phyloP scores from a whole-genome alignment of 2,329 filamentous ascomycete species.

The Fusarium nurragi region DNA sequence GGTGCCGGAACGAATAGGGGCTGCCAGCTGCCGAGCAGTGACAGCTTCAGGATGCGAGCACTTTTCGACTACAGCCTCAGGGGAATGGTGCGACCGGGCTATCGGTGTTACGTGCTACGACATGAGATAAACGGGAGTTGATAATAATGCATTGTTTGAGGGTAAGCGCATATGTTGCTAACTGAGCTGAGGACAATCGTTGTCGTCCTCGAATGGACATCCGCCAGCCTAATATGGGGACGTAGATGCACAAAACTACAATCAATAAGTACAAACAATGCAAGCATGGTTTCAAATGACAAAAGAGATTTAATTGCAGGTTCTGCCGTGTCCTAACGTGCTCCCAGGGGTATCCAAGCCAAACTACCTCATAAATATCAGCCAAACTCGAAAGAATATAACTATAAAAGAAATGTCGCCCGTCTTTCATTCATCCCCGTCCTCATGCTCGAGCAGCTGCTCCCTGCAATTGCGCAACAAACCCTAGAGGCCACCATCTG shows the following conservation, averaged over 20 bases:
- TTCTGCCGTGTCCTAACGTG: background rate
- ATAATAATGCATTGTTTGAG: background rate
- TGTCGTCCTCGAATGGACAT: background rate
- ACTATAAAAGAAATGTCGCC: background rate
- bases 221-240: background rate
- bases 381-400: background rate
- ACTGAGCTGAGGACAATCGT: background rate
- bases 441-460: background rate
- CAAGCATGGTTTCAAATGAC: background rate
- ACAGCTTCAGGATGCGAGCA: background rate
- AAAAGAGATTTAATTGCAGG: slow-evolving; percentile 10
- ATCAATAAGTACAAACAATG: background rate
- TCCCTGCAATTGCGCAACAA: background rate
- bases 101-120: background rate
- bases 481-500: background rate
- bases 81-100: background rate
- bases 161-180: background rate
- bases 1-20: background rate
- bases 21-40: background rate
- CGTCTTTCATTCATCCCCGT: slow-evolving; percentile 5
- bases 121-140: background rate
- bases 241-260: background rate
- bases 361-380: background rate
- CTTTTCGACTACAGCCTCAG: no score
- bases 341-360: slow-evolving; percentile 20